Percentiles rank a stretch among this genome's conserved stretches.
phyloP scores from a whole-genome alignment of 2,329 filamentous ascomycete genomes.

The Endocalyx cinctus region DNA sequence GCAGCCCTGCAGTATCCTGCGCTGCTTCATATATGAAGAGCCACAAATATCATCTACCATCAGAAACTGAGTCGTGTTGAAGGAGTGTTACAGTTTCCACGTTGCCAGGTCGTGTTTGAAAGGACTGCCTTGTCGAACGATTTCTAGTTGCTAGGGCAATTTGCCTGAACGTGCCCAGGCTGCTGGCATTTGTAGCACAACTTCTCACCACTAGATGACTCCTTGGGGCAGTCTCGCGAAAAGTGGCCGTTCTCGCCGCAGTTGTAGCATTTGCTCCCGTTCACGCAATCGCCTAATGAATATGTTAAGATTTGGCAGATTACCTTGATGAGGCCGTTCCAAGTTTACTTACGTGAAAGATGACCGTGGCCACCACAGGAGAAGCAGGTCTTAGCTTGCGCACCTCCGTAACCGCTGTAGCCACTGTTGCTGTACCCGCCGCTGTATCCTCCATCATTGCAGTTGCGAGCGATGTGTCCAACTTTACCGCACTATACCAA shows the following conservation, averaged over 20 bases:
- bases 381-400: conserved; percentile 81
- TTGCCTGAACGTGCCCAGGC: conserved; percentile 83
- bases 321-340: background rate
- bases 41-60: conserved; percentile 13
- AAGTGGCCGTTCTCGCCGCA: conserved; percentile 92
- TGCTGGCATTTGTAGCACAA: conserved; percentile 96
- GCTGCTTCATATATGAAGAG: too few relatives aligned
- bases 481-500: conserved; percentile 74
- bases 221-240: conserved; percentile 92
- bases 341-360: conserved; percentile 67
- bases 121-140: too few relatives aligned
- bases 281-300: conserved; percentile 74
- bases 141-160: conserved; percentile 92
- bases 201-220: conserved; percentile 80
- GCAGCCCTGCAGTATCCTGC: conserved; percentile 12
- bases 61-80: too few relatives aligned
- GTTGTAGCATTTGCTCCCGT: conserved; percentile 99
- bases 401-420: conserved; percentile 43
- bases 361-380: conserved; percentile 96
- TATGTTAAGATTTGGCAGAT: conserved; percentile 7
- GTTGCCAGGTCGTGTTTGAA: too few relatives aligned
- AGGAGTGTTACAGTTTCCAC: too few relatives aligned
- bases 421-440: conserved; percentile 39
- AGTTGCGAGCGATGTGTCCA: conserved; percentile 94
- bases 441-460: conserved; percentile 58